phyloP scores from a whole-genome alignment of 176 grass and related monocot genomes.

The Rhynchospora pubera region DNA sequence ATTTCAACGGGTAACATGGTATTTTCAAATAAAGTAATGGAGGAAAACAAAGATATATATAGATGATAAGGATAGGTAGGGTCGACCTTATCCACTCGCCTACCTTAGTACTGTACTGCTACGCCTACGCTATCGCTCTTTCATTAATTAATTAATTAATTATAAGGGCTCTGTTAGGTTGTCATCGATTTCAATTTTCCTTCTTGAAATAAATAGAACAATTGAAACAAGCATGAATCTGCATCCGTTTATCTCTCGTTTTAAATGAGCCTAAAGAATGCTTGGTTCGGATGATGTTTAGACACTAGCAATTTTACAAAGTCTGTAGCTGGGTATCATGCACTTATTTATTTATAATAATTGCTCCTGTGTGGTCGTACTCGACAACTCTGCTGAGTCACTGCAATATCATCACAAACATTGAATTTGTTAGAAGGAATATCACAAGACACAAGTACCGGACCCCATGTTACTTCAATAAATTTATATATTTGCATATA shows the following conservation, averaged over 20 bases:
- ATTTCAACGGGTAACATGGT: neutral
- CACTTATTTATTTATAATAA: too few relatives aligned
- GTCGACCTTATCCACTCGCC: slow-evolving; percentile 19
- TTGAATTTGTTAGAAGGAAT: too few relatives aligned
- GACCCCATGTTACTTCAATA: too few relatives aligned
- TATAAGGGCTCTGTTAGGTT: neutral
- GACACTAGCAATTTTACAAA: neutral
- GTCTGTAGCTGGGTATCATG: too few relatives aligned
- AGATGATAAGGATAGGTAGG: slow-evolving; percentile 4
- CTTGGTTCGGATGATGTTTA: neutral
- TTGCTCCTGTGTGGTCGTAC: too few relatives aligned
- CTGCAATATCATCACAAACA: too few relatives aligned
- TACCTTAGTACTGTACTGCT: neutral
- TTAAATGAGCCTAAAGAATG: neutral
- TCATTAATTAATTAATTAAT: neutral
- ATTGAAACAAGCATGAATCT: neutral
- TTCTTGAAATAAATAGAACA: neutral
- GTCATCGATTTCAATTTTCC: neutral
- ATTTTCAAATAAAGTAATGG: neutral
- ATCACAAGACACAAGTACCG: too few relatives aligned
- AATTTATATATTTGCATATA: too few relatives aligned
- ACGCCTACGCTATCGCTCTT: neutral
- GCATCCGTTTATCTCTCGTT: neutral
- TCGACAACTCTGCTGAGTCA: too few relatives aligned
- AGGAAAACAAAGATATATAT: neutral